These are phyloP conservation scores for Penicillium sp. DNA, from an alignment of 2,329 filamentous ascomycete genomes.

Conservation along the genomic window DNA sequence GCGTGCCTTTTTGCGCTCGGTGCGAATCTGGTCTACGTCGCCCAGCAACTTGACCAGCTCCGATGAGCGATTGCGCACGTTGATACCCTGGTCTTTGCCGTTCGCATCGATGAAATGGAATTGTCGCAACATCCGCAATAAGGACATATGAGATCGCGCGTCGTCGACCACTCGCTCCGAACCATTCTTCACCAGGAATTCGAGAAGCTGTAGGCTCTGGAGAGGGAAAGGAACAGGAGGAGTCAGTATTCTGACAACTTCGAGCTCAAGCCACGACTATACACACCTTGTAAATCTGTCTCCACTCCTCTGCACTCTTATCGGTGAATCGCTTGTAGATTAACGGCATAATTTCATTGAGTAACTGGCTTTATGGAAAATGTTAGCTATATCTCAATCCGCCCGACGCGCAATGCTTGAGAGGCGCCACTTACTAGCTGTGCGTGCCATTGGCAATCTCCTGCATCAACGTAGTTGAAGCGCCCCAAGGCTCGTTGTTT, in stretches of 20 bases:
- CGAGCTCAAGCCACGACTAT: neutral
- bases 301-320: slow-evolving; percentile 96
- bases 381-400: slow-evolving; percentile 7
- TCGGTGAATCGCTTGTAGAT: slow-evolving; percentile 99
- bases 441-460: slow-evolving; percentile 97
- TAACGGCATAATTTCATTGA: slow-evolving; percentile 99
- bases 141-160: slow-evolving; percentile 85
- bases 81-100: slow-evolving; percentile 96
- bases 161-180: slow-evolving; percentile 97
- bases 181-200: slow-evolving; percentile 96
- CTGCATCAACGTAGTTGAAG: slow-evolving; percentile 79
- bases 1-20: slow-evolving; percentile 78
- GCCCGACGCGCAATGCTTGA: neutral
- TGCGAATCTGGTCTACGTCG: slow-evolving; percentile 55
- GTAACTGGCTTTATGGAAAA: slow-evolving; percentile 63
- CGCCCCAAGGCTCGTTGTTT: slow-evolving; percentile 97
- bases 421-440: slow-evolving; percentile 69
- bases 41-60: slow-evolving; percentile 89
- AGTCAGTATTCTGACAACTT: neutral
- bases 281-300: slow-evolving; percentile 91
- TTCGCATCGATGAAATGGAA: slow-evolving; percentile 96
- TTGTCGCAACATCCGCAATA: slow-evolving; percentile 96
- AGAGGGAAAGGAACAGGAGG: neutral
- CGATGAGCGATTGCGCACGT: slow-evolving; percentile 93
- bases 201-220: slow-evolving; percentile 77